Percentiles rank a stretch among this genome's conserved stretches.
Conservation (phyloP, 805 yeast genomes). For the Torulaspora franciscae region DNA sequence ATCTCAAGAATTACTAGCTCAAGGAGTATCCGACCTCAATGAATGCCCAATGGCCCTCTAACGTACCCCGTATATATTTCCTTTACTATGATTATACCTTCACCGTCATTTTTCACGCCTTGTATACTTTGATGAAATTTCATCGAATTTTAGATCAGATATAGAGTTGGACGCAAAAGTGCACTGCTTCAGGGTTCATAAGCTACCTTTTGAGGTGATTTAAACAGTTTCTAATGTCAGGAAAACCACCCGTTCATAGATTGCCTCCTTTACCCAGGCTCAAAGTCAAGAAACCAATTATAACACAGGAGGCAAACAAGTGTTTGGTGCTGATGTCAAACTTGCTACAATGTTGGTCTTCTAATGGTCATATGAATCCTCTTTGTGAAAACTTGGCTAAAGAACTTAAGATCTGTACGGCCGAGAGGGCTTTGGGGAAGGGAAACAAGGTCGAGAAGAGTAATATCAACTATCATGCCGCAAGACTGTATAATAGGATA, state of each 20-base stretch:
- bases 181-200: not conserved
- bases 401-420: constrained; percentile 73
- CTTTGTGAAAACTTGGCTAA: constrained; percentile 60
- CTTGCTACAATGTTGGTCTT: constrained; percentile 91
- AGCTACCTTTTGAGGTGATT: not conserved
- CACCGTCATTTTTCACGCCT: constrained; percentile 1
- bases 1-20: constrained; percentile 33
- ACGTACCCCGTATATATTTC: not conserved
- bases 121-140: constrained; percentile 1
- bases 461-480: constrained; percentile 50
- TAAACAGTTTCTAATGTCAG: constrained; percentile 28
- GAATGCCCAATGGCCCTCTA: not conserved
- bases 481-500: constrained; percentile 45
- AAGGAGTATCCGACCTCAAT: constrained; percentile 1
- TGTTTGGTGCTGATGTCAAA: constrained; percentile 81
- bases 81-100: not conserved
- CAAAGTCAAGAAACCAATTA: constrained; percentile 60
- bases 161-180: not conserved
- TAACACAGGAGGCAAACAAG: constrained; percentile 56
- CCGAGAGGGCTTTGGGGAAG: constrained; percentile 32
- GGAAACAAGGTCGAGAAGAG: constrained; percentile 32
- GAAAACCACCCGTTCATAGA: constrained; percentile 39
- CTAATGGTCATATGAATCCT: constrained; percentile 78
- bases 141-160: not conserved
- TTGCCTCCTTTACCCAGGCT: constrained; percentile 73